Evolutionary conservation across 257 asterid genomes (phyloP).

Genomic region (Solanum sejunctum): DNA sequence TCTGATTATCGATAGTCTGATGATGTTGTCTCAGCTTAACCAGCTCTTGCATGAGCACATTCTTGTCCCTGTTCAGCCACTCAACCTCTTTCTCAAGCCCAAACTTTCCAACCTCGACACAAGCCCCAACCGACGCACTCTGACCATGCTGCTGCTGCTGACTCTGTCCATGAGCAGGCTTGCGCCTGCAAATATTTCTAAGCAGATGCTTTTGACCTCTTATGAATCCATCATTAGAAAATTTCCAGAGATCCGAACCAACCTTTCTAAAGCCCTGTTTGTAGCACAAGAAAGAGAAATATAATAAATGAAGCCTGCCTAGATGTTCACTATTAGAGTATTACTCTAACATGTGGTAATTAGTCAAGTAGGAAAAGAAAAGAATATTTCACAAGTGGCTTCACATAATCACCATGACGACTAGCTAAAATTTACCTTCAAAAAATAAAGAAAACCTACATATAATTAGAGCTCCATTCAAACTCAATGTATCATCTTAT

Average conservation of each 20-base stretch:
- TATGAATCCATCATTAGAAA: constrained; percentile 74
- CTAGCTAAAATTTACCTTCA: not conserved
- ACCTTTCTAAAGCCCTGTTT: constrained; percentile 73
- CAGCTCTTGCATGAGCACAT: constrained; percentile 83
- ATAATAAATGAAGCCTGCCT: not conserved
- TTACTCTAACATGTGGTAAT: not conserved
- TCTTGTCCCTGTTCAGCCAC: constrained; percentile 76
- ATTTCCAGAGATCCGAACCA: constrained; percentile 85
- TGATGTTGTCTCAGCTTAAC: constrained; percentile 83
- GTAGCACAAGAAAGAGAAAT: not conserved
- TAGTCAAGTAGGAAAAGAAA: not conserved
- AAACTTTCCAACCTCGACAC: constrained; percentile 84
- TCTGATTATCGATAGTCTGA: constrained; percentile 61
- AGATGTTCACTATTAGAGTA: not conserved
- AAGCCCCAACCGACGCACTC: constrained; percentile 44
- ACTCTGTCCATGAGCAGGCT: constrained; percentile 63
- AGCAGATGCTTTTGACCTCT: constrained; percentile 73
- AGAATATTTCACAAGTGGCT: not conserved
- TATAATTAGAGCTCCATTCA: not conserved
- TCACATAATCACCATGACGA: not conserved
- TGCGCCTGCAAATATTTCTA: constrained; percentile 54
- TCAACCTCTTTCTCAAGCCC: constrained; percentile 94
- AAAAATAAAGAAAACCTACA: not conserved
- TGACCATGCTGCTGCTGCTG: constrained; percentile 49
- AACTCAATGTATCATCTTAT: not conserved